Conservation (phyloP, 495 filamentous ascomycete species). For the Polyplosphaeria fusca region DNA sequence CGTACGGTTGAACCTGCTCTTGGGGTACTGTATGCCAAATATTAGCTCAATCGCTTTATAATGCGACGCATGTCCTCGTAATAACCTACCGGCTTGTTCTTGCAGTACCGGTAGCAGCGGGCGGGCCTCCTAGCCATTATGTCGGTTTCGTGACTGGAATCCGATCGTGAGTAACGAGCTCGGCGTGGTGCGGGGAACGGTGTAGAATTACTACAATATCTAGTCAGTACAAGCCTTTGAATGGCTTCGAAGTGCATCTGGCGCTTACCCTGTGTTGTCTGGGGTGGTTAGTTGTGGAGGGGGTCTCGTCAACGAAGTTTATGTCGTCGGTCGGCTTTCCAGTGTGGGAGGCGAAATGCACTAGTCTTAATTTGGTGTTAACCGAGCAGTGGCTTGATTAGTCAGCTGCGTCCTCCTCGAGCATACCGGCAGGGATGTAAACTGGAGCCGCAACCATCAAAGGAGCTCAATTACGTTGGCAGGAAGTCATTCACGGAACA, state of each 20-base stretch:
- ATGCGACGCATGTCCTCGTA: not conserved
- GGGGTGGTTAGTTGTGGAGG: constrained; percentile 11
- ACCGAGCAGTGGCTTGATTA: constrained; percentile 8
- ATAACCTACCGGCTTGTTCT: constrained; percentile 88
- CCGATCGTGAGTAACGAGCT: too few species aligned
- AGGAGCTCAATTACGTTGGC: too few species aligned
- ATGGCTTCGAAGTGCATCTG: not conserved
- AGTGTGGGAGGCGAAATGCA: constrained; percentile 12
- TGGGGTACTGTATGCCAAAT: constrained; percentile 74
- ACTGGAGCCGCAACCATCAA: too few species aligned
- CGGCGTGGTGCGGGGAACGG: constrained; percentile 1
- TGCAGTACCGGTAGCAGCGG: constrained; percentile 99
- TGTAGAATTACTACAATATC: constrained; percentile 7
- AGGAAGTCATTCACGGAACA: too few species aligned
- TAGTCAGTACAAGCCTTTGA: not conserved
- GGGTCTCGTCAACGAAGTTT: not conserved
- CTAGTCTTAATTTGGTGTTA: constrained; percentile 13
- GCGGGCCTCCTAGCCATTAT: constrained; percentile 98
- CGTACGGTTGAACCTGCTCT: constrained; percentile 99
- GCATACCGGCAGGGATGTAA: too few species aligned
- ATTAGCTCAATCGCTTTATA: constrained; percentile 3
- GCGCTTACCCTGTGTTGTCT: constrained; percentile 24
- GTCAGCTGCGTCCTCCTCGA: too few species aligned
- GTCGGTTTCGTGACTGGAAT: too few species aligned
- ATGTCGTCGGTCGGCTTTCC: constrained; percentile 1